Conservation (phyloP, 108 stramenopile genomes). For the Pseudonitzschia multistriata region DNA sequence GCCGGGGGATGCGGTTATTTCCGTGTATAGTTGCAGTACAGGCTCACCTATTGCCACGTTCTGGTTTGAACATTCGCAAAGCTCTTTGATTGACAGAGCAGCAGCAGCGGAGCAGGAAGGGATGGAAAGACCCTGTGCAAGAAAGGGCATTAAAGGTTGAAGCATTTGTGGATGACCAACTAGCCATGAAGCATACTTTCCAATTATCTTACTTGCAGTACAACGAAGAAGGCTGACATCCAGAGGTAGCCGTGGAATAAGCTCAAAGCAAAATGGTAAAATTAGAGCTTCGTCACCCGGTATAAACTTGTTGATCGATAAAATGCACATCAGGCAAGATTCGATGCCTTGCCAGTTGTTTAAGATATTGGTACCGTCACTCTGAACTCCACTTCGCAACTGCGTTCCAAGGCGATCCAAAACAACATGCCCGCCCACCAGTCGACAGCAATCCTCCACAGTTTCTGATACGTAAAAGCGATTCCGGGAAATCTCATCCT, state of each 20-base stretch:
- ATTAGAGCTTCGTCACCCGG: constrained; percentile 68
- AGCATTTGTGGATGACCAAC: constrained; percentile 66
- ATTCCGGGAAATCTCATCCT: constrained; percentile 77
- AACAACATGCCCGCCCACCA: constrained; percentile 71
- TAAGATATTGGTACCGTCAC: constrained; percentile 19
- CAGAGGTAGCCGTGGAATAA: constrained; percentile 70
- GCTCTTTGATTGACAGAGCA: constrained; percentile 82
- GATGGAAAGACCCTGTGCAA: constrained; percentile 78
- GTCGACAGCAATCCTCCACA: constrained; percentile 85
- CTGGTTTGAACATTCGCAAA: constrained; percentile 72
- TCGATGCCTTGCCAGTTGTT: constrained; percentile 80
- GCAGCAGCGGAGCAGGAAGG: constrained; percentile 73
- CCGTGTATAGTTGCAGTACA: constrained; percentile 78
- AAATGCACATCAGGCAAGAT: constrained; percentile 77
- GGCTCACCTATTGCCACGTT: constrained; percentile 70
- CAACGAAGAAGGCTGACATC: constrained; percentile 62
- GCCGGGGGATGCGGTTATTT: constrained; percentile 50
- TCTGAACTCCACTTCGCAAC: constrained; percentile 52
- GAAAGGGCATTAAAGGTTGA: constrained; percentile 74
- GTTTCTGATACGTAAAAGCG: constrained; percentile 81
- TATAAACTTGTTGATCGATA: constrained; percentile 68
- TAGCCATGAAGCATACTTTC: constrained; percentile 86
- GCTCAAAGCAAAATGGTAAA: constrained; percentile 69
- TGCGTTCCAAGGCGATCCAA: constrained; percentile 53
- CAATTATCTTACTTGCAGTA: constrained; percentile 78